A percentile compares a stretch with the other conserved stretches of the same genome.
phyloP scores from a whole-genome alignment of 257 asterid genomes.

The Solanum dulcamara region DNA sequence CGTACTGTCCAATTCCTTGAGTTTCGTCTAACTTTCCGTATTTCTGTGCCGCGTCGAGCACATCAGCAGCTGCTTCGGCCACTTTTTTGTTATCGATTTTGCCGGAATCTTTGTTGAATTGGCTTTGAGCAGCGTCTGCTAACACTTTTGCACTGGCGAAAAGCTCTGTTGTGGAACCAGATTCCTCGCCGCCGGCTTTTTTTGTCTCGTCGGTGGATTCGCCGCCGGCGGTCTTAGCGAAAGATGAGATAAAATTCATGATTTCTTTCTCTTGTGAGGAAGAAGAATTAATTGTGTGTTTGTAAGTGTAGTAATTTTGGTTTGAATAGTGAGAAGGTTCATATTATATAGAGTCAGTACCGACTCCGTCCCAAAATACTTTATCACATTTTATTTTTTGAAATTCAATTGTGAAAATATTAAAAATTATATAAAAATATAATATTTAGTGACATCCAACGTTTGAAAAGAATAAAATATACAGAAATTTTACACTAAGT shows the following conservation, averaged over 20 bases:
- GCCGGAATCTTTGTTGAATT: constrained; percentile 15
- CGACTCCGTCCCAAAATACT: background rate
- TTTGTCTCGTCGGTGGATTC: constrained; percentile 5
- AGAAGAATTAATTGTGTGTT: background rate
- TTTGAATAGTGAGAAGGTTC: background rate
- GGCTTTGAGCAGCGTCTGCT: constrained; percentile 43
- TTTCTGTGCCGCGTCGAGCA: constrained; percentile 24
- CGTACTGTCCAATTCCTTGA: constrained; percentile 43
- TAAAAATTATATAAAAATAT: no score
- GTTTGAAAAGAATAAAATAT: no score
- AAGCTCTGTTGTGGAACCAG: constrained; percentile 15
- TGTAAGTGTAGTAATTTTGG: background rate
- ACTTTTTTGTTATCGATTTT: constrained; percentile 25
- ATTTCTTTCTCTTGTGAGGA: background rate
- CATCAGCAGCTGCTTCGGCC: constrained; percentile 39
- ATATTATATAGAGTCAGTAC: background rate
- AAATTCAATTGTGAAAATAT: no score
- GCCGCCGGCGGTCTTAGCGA: background rate
- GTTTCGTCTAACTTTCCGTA: constrained; percentile 40
- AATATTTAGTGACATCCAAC: no score
- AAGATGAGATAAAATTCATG: background rate
- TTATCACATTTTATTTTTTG: background rate
- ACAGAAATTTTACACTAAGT: no score
- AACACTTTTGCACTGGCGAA: constrained; percentile 32
- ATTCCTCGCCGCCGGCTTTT: constrained; percentile 5